Conservation (phyloP, 1,139 yeast species). For the Tardiomyces digboiensis region DNA sequence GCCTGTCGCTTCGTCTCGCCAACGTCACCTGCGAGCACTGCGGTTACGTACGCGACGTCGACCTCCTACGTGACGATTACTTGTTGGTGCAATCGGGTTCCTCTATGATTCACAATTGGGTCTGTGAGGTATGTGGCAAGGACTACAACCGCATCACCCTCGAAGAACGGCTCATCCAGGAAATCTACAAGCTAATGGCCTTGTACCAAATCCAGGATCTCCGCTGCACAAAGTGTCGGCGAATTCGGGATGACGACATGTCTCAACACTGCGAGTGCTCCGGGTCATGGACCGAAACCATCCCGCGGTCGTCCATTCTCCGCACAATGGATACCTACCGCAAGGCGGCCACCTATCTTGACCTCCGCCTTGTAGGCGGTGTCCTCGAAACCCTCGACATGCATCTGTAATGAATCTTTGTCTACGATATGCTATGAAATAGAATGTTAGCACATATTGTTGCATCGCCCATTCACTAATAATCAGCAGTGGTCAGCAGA, state of each 20-base stretch:
- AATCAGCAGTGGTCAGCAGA: too few relatives aligned
- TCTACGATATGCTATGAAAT: too few relatives aligned
- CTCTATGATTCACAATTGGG: slow-evolving; percentile 36
- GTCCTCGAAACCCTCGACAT: slow-evolving; percentile 13
- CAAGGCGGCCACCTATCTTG: slow-evolving; percentile 53
- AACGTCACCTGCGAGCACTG: slow-evolving; percentile 77
- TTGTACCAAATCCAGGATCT: slow-evolving; percentile 71
- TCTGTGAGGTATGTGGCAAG: slow-evolving; percentile 59
- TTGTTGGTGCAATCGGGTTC: slow-evolving; percentile 4
- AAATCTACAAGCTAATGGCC: slow-evolving; percentile 46
- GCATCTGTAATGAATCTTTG: too few relatives aligned
- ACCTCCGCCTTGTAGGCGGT: slow-evolving; percentile 48
- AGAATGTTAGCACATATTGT: too few relatives aligned
- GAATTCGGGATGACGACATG: slow-evolving; percentile 58
- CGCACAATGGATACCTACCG: slow-evolving; percentile 40
- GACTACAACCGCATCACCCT: slow-evolving; percentile 57
- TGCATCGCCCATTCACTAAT: too few relatives aligned
- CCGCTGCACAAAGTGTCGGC: slow-evolving; percentile 67
- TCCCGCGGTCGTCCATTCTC: slow-evolving; percentile 37
- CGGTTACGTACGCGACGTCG: slow-evolving; percentile 63
- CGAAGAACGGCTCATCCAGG: slow-evolving; percentile 71
- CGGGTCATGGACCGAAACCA: slow-evolving; percentile 68
- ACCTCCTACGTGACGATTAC: slow-evolving; percentile 31
- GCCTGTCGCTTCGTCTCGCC: slow-evolving; percentile 55
- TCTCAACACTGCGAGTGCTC: slow-evolving; percentile 78